A percentile compares a stretch with the other conserved stretches of the same genome.
Evolutionary conservation across 2,329 filamentous ascomycete genomes (phyloP).

Genomic region (Sclerotinia minor): DNA sequence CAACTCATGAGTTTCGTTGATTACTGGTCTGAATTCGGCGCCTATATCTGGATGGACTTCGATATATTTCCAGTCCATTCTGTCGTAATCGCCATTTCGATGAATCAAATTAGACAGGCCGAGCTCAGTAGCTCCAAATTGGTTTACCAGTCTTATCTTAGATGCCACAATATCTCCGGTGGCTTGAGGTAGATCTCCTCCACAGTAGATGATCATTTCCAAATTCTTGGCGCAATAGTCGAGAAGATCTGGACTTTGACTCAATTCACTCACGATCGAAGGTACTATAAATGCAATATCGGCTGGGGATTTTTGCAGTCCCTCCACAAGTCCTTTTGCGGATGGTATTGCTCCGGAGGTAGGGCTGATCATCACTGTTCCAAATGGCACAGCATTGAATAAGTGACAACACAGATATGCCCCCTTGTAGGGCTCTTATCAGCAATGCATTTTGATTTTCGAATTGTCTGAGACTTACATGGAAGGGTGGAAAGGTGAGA

Average conservation of each 20-base stretch:
- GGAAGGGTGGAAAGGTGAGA: conserved; percentile 11
- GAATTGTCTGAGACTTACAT: neutral
- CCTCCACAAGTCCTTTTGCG: conserved; percentile 6
- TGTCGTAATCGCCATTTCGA: neutral
- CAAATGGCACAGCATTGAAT: neutral
- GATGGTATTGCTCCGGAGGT: conserved; percentile 12
- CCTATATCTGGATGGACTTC: conserved; percentile 39
- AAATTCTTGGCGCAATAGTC: neutral
- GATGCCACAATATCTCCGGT: conserved; percentile 14
- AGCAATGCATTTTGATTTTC: neutral
- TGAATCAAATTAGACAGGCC: neutral
- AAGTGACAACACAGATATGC: conserved; percentile 8
- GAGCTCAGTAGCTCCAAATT: conserved; percentile 10
- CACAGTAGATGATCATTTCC: conserved; percentile 13
- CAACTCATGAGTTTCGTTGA: neutral
- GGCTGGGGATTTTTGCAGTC: neutral
- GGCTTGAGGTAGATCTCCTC: conserved; percentile 21
- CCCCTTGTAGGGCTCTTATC: neutral
- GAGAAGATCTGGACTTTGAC: neutral
- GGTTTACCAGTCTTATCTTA: conserved; percentile 1
- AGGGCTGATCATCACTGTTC: conserved; percentile 7
- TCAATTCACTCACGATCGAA: conserved; percentile 12
- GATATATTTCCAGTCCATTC: conserved; percentile 7
- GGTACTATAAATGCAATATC: conserved; percentile 13
- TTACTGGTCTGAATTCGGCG: conserved; percentile 27